These are phyloP conservation scores for Ogataea polymorpha DNA, from an alignment of 805 yeast species.

Conservation along the genomic window DNA sequence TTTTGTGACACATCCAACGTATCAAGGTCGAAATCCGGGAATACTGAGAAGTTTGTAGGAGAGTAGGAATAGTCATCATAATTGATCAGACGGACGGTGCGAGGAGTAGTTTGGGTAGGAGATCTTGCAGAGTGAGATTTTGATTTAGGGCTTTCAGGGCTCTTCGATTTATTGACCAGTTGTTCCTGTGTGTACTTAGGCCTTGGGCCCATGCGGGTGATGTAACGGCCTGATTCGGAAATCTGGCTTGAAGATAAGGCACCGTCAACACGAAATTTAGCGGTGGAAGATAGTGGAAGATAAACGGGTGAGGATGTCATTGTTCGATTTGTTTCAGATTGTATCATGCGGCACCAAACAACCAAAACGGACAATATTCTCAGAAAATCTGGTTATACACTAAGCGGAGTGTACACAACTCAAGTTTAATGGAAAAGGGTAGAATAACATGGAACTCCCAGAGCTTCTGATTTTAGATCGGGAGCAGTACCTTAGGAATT, in stretches of 20 bases:
- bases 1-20: conserved; percentile 16
- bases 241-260: conserved; percentile 9
- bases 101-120: conserved; percentile 18
- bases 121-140: conserved; percentile 6
- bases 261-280: neutral
- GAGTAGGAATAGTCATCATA: conserved; percentile 19
- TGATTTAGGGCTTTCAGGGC: conserved; percentile 7
- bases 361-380: neutral
- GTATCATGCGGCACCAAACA: neutral
- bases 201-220: neutral
- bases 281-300: conserved; percentile 7
- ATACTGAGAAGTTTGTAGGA: conserved; percentile 22
- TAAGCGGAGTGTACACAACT: conserved; percentile 4
- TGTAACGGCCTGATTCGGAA: conserved; percentile 5
- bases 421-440: conserved; percentile 3
- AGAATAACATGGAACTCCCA: conserved; percentile 10
- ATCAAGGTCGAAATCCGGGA: conserved; percentile 22
- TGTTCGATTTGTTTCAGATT: conserved; percentile 10
- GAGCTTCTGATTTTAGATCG: conserved; percentile 1
- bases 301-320: conserved; percentile 16
- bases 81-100: conserved; percentile 20
- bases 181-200: conserved; percentile 1
- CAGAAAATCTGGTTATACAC: conserved; percentile 5
- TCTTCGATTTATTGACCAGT: conserved; percentile 5
- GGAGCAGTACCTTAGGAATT: conserved; percentile 4